phyloP scores from a whole-genome alignment of 2,329 filamentous ascomycete genomes.

The Trematosphaeria pertusa region DNA sequence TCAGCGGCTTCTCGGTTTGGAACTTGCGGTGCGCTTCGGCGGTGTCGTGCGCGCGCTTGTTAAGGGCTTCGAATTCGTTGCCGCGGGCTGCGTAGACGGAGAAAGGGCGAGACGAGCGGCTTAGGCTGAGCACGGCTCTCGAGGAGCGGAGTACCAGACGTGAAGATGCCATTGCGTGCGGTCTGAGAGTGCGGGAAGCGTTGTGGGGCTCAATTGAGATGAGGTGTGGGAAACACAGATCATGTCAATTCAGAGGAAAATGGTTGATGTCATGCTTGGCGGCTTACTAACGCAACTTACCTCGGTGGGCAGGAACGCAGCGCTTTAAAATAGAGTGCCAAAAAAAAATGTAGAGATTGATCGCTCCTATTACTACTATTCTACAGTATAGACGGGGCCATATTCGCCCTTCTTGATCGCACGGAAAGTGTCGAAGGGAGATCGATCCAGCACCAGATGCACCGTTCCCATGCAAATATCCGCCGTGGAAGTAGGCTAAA shows the following conservation, averaged over 20 bases:
- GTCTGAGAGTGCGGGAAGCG: not conserved
- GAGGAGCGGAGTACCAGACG: conserved; percentile 55
- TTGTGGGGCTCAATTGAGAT: conserved; percentile 5
- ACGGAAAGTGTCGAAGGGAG: not conserved
- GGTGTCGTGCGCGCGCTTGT: conserved; percentile 61
- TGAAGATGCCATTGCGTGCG: conserved; percentile 53
- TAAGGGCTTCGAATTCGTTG: conserved; percentile 51
- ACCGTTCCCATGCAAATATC: not conserved
- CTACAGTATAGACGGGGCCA: not conserved
- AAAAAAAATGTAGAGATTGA: too few species aligned
- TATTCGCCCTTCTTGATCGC: not conserved
- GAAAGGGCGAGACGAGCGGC: conserved; percentile 47
- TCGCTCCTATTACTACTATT: conserved; percentile 6
- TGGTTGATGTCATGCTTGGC: conserved; percentile 15
- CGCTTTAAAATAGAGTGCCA: too few species aligned
- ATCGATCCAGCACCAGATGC: not conserved
- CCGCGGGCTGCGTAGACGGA: conserved; percentile 44
- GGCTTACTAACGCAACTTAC: conserved; percentile 3
- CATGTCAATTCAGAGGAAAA: conserved; percentile 1
- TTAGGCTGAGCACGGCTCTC: conserved; percentile 48
- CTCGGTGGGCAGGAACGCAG: too few species aligned
- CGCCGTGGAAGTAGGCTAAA: too few species aligned
- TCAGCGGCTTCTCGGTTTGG: conserved; percentile 64
- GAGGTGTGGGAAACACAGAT: not conserved
- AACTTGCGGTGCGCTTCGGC: conserved; percentile 61